phyloP scores from a whole-genome alignment of 257 asterid species.

The Petunia secreta region DNA sequence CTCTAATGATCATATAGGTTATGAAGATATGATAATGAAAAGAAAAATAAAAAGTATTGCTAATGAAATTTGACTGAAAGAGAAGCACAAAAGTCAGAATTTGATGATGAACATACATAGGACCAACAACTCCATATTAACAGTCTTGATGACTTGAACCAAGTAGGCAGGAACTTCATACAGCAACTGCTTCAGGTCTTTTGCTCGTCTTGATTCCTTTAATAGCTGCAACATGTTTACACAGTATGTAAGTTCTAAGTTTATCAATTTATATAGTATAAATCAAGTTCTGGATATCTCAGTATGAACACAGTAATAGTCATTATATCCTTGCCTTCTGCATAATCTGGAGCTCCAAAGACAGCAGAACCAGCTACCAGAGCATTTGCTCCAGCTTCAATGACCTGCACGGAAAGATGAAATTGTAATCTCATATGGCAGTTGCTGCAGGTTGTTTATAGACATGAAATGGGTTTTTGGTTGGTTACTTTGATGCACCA shows the following conservation, averaged over 20 bases:
- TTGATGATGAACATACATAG: conserved; percentile 5
- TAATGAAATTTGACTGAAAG: conserved; percentile 4
- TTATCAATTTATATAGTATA: not conserved
- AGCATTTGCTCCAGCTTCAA: conserved; percentile 99
- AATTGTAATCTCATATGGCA: not conserved
- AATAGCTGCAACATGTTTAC: conserved; percentile 62
- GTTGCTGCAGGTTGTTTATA: not conserved
- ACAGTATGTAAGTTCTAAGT: not conserved
- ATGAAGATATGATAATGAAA: not conserved
- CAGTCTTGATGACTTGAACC: conserved; percentile 9
- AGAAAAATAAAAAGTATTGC: not conserved
- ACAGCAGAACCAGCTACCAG: conserved; percentile 99
- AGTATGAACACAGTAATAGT: conserved; percentile 11
- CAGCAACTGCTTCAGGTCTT: conserved; percentile 84
- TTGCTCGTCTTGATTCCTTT: conserved; percentile 97
- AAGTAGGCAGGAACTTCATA: conserved; percentile 34
- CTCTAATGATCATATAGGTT: conserved; percentile 17
- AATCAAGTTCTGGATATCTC: not conserved
- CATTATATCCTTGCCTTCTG: conserved; percentile 68
- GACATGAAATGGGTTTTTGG: not conserved
- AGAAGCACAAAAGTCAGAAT: not conserved
- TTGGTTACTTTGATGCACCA: not conserved
- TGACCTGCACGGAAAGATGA: conserved; percentile 60
- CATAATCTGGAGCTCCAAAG: conserved; percentile 97
- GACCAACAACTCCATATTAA: not conserved